Percentiles rank a stretch among this genome's conserved stretches.
phyloP scores from a whole-genome alignment of 805 yeast genomes.

The Lachancea waltii region DNA sequence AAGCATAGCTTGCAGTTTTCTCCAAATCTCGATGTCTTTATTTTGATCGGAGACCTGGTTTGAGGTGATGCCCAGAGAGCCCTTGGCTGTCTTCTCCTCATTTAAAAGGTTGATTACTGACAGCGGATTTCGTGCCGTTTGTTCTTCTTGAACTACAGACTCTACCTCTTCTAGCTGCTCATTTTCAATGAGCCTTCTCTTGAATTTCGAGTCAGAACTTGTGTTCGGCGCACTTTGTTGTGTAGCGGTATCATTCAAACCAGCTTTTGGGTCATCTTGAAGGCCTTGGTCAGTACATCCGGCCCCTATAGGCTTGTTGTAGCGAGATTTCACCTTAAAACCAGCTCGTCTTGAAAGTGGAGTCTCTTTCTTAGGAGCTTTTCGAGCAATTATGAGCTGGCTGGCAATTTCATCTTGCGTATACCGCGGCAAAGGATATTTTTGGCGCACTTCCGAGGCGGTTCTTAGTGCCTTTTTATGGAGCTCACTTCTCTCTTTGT shows the following conservation, averaged over 20 bases:
- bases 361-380: slow-evolving; percentile 13
- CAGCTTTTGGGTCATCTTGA: no score
- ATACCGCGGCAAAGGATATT: slow-evolving; percentile 12
- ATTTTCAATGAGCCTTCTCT: slow-evolving; percentile 31
- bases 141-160: slow-evolving; percentile 8
- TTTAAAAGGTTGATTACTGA: slow-evolving; percentile 11
- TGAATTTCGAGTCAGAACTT: slow-evolving; percentile 26
- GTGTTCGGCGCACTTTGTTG: slow-evolving; percentile 6
- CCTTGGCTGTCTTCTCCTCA: slow-evolving; percentile 8
- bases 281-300: no score
- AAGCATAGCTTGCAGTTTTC: slow-evolving; percentile 12
- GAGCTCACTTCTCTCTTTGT: slow-evolving; percentile 22
- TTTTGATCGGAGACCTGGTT: slow-evolving; percentile 1
- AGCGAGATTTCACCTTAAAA: no score
- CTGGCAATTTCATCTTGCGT: slow-evolving; percentile 12
- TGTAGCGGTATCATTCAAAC: no score
- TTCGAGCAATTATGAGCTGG: slow-evolving; percentile 2
- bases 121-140: slow-evolving; percentile 8
- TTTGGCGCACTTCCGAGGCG: slow-evolving; percentile 5
- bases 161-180: slow-evolving; percentile 36
- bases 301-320: no score
- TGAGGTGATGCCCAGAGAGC: slow-evolving; percentile 1
- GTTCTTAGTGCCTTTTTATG: slow-evolving; percentile 8
- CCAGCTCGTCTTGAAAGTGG: background rate
- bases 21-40: slow-evolving; percentile 13